These are phyloP conservation scores for Aureobasidium subglaciale DNA, from an alignment of 2,329 filamentous ascomycete genomes.

Conservation along the genomic window DNA sequence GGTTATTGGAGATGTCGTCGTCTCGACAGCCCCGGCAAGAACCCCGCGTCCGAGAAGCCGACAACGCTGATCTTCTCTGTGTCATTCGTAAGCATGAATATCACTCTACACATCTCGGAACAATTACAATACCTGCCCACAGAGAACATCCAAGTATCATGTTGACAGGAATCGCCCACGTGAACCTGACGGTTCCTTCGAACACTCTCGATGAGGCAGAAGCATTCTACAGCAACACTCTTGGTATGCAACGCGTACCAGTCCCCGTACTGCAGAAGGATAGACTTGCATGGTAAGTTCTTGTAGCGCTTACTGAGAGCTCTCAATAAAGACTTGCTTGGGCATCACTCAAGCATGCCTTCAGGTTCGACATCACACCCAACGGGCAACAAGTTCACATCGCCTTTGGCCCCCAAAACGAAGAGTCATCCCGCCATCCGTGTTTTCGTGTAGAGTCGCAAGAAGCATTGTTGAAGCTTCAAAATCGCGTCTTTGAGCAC, in stretches of 20 bases:
- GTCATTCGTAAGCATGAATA: no score
- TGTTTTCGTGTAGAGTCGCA: conserved; percentile 49
- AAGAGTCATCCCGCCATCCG: conserved; percentile 45
- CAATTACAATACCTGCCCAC: no score
- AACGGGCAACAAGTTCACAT: conserved; percentile 15
- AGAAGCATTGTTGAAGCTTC: conserved; percentile 43
- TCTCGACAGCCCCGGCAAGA: neutral
- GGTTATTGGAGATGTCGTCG: no score
- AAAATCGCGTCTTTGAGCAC: conserved; percentile 47
- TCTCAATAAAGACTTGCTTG: no score
- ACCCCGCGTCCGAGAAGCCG: neutral
- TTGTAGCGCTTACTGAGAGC: no score
- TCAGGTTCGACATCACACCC: conserved; percentile 51
- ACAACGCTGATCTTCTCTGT: no score
- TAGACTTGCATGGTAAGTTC: conserved; percentile 46
- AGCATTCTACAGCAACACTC: conserved; percentile 49
- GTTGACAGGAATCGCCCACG: conserved; percentile 50
- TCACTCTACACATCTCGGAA: no score
- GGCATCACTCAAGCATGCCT: no score
- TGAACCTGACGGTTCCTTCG: conserved; percentile 52
- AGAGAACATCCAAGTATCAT: no score
- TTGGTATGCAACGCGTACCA: conserved; percentile 46
- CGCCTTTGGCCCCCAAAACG: conserved; percentile 8
- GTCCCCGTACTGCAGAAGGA: conserved; percentile 48
- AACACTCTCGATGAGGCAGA: conserved; percentile 46